Conservation (phyloP, 2,329 filamentous ascomycete genomes). For the Tolypocladium inflatum region DNA sequence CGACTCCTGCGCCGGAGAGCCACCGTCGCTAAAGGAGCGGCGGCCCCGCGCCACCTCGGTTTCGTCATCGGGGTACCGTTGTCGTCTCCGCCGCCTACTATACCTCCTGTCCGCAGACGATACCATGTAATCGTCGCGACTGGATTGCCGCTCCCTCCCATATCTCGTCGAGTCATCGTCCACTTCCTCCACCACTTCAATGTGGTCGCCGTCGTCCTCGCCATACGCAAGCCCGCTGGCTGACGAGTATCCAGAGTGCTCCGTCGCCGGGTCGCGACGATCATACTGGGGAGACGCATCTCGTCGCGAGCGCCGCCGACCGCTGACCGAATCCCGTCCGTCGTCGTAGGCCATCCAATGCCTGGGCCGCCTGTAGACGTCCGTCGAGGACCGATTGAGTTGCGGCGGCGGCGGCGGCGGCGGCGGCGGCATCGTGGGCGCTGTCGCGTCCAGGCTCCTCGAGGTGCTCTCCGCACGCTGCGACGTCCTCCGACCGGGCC, state of each 20-base stretch:
- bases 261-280: background rate
- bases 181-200: slow-evolving; percentile 18
- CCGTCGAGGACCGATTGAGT: slow-evolving; percentile 17
- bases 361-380: slow-evolving; percentile 18
- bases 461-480: slow-evolving; percentile 12
- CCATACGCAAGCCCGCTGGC: slow-evolving; percentile 1
- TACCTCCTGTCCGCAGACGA: slow-evolving; percentile 14
- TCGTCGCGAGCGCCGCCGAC: slow-evolving; percentile 6
- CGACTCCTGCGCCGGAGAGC: slow-evolving; percentile 17
- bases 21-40: slow-evolving; percentile 15
- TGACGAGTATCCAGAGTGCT: slow-evolving; percentile 2
- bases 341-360: slow-evolving; percentile 16
- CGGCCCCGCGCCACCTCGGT: slow-evolving; percentile 11
- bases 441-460: slow-evolving; percentile 18
- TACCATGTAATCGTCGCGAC: slow-evolving; percentile 15
- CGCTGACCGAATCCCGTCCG: background rate
- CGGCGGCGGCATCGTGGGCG: slow-evolving; percentile 17
- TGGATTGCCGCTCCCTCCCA: slow-evolving; percentile 9
- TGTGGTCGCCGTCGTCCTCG: slow-evolving; percentile 1
- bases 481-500: slow-evolving; percentile 18
- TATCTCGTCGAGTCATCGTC: slow-evolving; percentile 9
- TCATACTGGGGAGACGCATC: slow-evolving; percentile 7
- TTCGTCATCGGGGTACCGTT: slow-evolving; percentile 14
- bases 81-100: slow-evolving; percentile 12
- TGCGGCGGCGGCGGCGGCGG: slow-evolving; percentile 17